These are phyloP conservation scores for Hypoxylon intermedium DNA, from an alignment of 495 filamentous ascomycete species.

Conservation along the genomic window DNA sequence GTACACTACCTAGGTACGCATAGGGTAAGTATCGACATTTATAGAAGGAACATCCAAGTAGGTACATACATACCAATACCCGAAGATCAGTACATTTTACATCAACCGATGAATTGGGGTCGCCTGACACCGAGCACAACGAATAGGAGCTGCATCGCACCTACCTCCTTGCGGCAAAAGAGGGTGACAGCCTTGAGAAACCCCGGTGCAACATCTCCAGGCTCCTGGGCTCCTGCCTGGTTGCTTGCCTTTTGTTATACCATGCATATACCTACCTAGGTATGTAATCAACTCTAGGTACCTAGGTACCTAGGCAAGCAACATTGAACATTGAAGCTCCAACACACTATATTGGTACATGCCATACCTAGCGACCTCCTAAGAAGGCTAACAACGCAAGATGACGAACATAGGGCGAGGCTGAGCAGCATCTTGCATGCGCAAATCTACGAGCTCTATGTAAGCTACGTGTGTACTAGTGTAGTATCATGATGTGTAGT, in stretches of 20 bases:
- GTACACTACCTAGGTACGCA: not conserved
- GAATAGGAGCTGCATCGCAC: not conserved
- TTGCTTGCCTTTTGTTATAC: too few relatives aligned
- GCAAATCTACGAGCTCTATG: not conserved
- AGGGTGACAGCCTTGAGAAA: not conserved
- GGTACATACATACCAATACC: not conserved
- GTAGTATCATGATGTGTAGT: not conserved
- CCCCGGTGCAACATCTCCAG: not conserved
- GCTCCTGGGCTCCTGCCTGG: not conserved
- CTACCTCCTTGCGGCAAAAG: not conserved
- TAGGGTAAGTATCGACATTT: not conserved
- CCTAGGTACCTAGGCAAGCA: too few relatives aligned
- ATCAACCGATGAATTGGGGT: not conserved
- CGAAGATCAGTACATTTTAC: not conserved
- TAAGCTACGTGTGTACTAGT: not conserved
- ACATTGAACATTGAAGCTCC: not conserved
- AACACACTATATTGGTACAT: not conserved
- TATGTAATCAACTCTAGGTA: too few relatives aligned
- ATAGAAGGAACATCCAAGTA: not conserved
- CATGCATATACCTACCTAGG: too few relatives aligned
- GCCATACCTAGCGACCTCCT: not conserved
- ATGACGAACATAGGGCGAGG: conserved; percentile 30
- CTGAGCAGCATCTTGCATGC: conserved; percentile 25
- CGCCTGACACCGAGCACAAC: not conserved
- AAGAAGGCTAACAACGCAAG: conserved; percentile 16